Percentiles rank a stretch among this genome's conserved stretches.
Conservation (phyloP, 2,329 filamentous ascomycete species). For the Orbilia ellipsospora region DNA sequence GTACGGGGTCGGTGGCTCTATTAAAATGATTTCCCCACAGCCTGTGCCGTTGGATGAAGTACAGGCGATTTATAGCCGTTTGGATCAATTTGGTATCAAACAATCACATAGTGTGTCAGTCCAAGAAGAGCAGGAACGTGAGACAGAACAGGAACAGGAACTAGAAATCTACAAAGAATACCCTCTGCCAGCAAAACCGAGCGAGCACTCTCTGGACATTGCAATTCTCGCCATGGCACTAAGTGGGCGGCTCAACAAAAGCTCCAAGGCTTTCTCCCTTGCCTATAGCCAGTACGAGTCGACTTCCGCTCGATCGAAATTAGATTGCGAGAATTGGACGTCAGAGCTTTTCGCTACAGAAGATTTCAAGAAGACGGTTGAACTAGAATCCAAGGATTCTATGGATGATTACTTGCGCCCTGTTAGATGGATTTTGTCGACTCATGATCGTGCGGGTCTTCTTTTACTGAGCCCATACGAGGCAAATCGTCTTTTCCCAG, state of each 20-base stretch:
- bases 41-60: not conserved
- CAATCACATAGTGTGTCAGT: not conserved
- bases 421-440: conserved; percentile 58
- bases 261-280: not conserved
- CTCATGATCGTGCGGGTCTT: conserved; percentile 1
- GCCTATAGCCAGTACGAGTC: not conserved
- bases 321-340: conserved; percentile 1
- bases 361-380: conserved; percentile 64
- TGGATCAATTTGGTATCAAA: not conserved
- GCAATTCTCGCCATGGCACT: not conserved
- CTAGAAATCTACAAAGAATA: not conserved
- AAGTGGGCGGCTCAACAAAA: not conserved
- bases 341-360: not conserved
- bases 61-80: not conserved
- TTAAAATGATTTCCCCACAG: not conserved
- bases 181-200: not conserved
- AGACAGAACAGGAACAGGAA: not conserved
- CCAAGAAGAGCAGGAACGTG: not conserved
- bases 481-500: conserved; percentile 66
- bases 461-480: conserved; percentile 71
- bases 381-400: conserved; percentile 8
- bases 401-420: conserved; percentile 67
- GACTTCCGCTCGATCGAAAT: not conserved
- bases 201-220: not conserved
- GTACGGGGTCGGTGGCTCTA: not conserved